Base-by-base conservation (phyloP, 2,329 filamentous ascomycete species). In the Cladosporium sp. region DNA sequence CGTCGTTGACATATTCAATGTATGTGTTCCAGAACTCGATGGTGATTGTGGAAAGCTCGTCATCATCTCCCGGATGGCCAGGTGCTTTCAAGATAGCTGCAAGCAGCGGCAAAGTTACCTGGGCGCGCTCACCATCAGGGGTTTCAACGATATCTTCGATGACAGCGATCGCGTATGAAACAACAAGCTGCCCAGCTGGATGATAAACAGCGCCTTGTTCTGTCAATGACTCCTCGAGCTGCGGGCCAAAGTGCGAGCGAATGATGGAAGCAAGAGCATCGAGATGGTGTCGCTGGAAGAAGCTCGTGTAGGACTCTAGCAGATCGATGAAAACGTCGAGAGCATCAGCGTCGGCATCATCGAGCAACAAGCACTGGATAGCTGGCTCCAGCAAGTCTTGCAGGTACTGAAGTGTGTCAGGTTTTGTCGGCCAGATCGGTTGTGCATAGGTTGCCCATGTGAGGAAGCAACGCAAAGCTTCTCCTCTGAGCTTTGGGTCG, bases 11-110 rank as follows among this genome's bases (percentile, higher is more conserved):
- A 45, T 63, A 61, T 67, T 90, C 87, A 5, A 87, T 80, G 62
- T 84, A 89, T 1, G 80, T 83, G 15, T 80, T 84, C 88, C 88
- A 93, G 63, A 93, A 92, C 59, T 93, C 87, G 12, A 92, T 75
- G 1, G 84, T 80, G 1, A 82, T 79, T 0, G 86, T 79, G 49
- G 88, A 90, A 9, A 90, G 80, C 55, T 81, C 83, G 59, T 93
- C 86, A 49, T 92, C 86, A 3, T 78, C 78, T 1, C 84, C 82
- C 1, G 85, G 80, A 58, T 81, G 78, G 1, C 87, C 86, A 11
- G 81, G 73, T 11, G 82, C 78, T 16, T 77, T 77, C 19, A 91
- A 72, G 4, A 93, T 75, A 3, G 82, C 80, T 16, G 50, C 22
- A 25, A 43, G 13, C 4, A 46, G 53, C 5, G 41, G 41, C 13